phyloP scores from a whole-genome alignment of 2,329 filamentous ascomycete genomes.

The Blumeriella jaapii region DNA sequence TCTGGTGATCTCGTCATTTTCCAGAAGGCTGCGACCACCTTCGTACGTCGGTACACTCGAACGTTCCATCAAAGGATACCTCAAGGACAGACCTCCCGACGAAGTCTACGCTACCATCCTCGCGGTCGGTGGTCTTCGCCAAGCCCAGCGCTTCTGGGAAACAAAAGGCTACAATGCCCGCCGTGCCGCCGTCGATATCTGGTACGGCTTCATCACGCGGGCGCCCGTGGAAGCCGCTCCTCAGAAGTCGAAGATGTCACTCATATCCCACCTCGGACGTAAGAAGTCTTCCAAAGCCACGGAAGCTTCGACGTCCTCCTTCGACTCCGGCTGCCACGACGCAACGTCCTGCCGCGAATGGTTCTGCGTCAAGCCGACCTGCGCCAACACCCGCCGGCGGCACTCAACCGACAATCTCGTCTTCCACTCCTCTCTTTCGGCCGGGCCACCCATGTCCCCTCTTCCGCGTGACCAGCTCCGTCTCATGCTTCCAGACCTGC shows the following conservation, averaged over 20 bases:
- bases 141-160: slow-evolving; percentile 54
- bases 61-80: slow-evolving; percentile 49
- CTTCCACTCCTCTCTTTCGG: slow-evolving; percentile 47
- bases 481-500: slow-evolving; percentile 42
- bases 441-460: slow-evolving; percentile 50
- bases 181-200: slow-evolving; percentile 46
- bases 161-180: slow-evolving; percentile 53
- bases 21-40: slow-evolving; percentile 48
- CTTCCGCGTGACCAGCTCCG: slow-evolving; percentile 40
- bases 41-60: slow-evolving; percentile 54
- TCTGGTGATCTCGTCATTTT: slow-evolving; percentile 52
- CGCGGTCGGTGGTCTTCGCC: slow-evolving; percentile 47
- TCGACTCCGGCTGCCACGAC: slow-evolving; percentile 21
- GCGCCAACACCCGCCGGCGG: slow-evolving; percentile 17
- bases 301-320: slow-evolving; percentile 9
- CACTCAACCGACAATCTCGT: slow-evolving; percentile 32
- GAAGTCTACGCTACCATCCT: slow-evolving; percentile 51
- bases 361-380: slow-evolving; percentile 27
- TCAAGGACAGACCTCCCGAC: slow-evolving; percentile 50
- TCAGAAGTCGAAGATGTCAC: slow-evolving; percentile 41
- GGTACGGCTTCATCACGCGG: slow-evolving; percentile 42
- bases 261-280: slow-evolving; percentile 36
- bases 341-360: slow-evolving; percentile 24
- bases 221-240: slow-evolving; percentile 28
- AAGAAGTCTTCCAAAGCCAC: slow-evolving; percentile 37